Conservation (phyloP, 352 stramenopile species). For the Globisporangium polare region DNA sequence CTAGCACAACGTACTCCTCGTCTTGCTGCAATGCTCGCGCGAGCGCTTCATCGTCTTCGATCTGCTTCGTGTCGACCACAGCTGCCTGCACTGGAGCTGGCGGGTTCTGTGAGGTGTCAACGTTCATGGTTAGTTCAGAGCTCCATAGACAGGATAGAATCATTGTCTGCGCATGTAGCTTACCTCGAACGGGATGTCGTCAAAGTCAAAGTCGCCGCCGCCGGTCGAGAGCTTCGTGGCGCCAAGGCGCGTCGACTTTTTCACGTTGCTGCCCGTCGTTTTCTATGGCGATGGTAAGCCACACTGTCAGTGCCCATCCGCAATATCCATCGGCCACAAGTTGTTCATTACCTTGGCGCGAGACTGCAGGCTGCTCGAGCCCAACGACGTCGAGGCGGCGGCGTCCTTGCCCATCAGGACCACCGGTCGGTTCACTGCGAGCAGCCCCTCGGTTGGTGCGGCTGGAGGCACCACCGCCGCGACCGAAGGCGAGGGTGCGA, state of each 20-base stretch:
- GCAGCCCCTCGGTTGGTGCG: constrained; percentile 25
- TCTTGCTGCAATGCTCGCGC: constrained; percentile 75
- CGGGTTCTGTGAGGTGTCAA: constrained; percentile 46
- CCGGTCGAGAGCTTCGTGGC: constrained; percentile 76
- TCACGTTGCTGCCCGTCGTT: constrained; percentile 28
- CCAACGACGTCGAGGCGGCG: constrained; percentile 29
- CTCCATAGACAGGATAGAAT: background rate
- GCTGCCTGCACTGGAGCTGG: constrained; percentile 29
- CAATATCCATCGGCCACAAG: background rate
- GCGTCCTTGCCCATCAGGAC: constrained; percentile 70
- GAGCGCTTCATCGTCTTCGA: constrained; percentile 84
- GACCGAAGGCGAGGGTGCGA: constrained; percentile 1
- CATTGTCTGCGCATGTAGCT: background rate
- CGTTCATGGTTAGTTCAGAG: background rate
- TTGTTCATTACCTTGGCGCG: constrained; percentile 40
- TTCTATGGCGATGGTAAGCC: constrained; percentile 18
- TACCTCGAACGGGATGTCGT: constrained; percentile 86
- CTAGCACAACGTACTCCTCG: constrained; percentile 50
- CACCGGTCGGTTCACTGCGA: constrained; percentile 65
- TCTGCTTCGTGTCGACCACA: constrained; percentile 59
- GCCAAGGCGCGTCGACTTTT: constrained; percentile 54
- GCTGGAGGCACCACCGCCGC: constrained; percentile 7
- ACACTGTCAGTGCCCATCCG: background rate
- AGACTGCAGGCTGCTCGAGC: constrained; percentile 51
- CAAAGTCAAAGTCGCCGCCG: constrained; percentile 79